These are phyloP conservation scores for Zygoascus ofunaensis DNA, from an alignment of 805 yeast genomes.

Conservation along the genomic window DNA sequence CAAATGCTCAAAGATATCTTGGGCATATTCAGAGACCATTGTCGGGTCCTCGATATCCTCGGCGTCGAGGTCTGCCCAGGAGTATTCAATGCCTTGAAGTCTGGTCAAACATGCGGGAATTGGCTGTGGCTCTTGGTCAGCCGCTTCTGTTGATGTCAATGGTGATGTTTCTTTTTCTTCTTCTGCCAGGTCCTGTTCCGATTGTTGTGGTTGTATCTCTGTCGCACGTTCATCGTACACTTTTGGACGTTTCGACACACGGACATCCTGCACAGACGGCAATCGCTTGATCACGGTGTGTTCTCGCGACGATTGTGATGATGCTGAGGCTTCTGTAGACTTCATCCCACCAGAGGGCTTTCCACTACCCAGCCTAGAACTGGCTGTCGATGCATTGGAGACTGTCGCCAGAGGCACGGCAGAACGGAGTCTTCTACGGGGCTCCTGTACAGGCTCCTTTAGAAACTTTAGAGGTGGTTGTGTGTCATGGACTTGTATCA, in stretches of 20 bases:
- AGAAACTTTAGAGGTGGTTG: no score
- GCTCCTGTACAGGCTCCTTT: background rate
- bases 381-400: no score
- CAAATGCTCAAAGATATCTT: slow-evolving; percentile 74
- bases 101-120: background rate
- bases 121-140: background rate
- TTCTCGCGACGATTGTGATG: background rate
- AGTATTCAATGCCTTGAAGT: slow-evolving; percentile 1
- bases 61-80: slow-evolving; percentile 27
- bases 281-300: background rate
- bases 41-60: slow-evolving; percentile 38
- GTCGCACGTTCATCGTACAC: slow-evolving; percentile 1
- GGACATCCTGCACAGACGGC: background rate
- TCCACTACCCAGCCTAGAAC: no score
- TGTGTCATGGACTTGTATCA: no score
- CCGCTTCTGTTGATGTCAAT: background rate
- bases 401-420: no score
- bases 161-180: no score
- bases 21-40: slow-evolving; percentile 90
- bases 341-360: no score
- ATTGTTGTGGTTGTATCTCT: background rate
- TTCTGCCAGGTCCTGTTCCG: background rate
- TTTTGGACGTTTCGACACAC: slow-evolving; percentile 1
- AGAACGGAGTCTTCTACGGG: background rate
- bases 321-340: no score